Conservation (phyloP, 179 eudicot genomes). For the Silene vulgaris region DNA sequence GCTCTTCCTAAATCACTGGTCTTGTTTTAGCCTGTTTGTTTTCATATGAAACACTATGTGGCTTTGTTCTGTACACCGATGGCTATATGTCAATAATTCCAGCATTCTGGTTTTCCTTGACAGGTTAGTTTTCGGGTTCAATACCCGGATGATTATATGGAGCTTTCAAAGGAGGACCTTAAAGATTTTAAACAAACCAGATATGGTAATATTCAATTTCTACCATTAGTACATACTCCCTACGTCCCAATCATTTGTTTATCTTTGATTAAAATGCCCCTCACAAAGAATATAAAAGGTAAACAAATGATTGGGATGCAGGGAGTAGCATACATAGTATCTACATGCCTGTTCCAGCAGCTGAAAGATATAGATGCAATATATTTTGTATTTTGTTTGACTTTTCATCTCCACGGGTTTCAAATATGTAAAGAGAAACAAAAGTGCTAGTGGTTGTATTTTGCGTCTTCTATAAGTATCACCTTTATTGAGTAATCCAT, state of each 20-base stretch:
- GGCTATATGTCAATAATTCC: neutral
- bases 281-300: no score
- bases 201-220: conserved; percentile 57
- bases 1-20: neutral
- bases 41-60: neutral
- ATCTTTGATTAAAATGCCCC: no score
- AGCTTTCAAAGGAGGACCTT: conserved; percentile 83
- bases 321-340: neutral
- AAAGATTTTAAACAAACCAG: conserved; percentile 94
- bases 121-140: conserved; percentile 96
- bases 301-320: no score
- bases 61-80: neutral
- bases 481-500: neutral
- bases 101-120: conserved; percentile 15
- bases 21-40: conserved; percentile 11
- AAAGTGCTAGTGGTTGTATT: neutral
- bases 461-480: neutral
- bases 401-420: conserved; percentile 1
- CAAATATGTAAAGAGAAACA: neutral
- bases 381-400: neutral
- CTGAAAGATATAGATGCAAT: neutral
- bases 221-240: neutral
- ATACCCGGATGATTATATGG: conserved; percentile 79
- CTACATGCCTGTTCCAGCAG: neutral
- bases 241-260: no score